Percentiles rank a stretch among this genome's conserved stretches.
Conservation (phyloP, 768 basidiomycete genomes). For the Lentinula sp. region DNA sequence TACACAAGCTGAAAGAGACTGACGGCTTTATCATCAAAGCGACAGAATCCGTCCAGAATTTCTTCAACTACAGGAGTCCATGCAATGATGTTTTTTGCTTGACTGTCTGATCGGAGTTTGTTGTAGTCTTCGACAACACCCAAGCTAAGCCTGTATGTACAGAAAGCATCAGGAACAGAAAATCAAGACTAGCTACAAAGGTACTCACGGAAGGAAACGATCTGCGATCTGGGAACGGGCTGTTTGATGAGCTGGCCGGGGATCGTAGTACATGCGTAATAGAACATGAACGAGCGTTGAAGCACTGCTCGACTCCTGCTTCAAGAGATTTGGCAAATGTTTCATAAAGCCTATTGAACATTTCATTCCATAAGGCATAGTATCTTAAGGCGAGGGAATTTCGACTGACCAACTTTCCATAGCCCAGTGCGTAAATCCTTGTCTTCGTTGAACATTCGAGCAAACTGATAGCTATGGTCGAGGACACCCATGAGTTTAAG, state of each 20-base stretch:
- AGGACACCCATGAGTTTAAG: conserved; percentile 92
- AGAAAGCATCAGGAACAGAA: conserved; percentile 7
- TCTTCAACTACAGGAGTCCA: conserved; percentile 99
- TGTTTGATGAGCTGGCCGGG: conserved; percentile 81
- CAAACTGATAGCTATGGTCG: conserved; percentile 97
- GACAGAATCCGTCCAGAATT: conserved; percentile 83
- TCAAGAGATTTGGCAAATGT: conserved; percentile 93
- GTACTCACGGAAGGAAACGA: conserved; percentile 56
- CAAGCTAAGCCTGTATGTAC: conserved; percentile 61
- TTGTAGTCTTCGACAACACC: conserved; percentile 90
- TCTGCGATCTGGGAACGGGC: conserved; percentile 76
- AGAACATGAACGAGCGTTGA: conserved; percentile 90
- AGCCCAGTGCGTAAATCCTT: conserved; percentile 93
- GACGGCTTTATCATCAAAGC: conserved; percentile 88
- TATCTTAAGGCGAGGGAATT: neutral
- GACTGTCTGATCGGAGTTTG: conserved; percentile 82
- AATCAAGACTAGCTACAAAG: conserved; percentile 20
- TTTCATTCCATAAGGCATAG: neutral
- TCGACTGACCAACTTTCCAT: conserved; percentile 95
- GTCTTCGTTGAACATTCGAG: conserved; percentile 95
- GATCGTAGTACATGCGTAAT: conserved; percentile 90
- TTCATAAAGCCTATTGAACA: conserved; percentile 93
- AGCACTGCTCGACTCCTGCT: conserved; percentile 97
- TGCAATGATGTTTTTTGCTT: conserved; percentile 90
- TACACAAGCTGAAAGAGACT: conserved; percentile 25